Percentiles rank a stretch among this genome's conserved stretches.
These are phyloP conservation scores for Pleurotus giganteus DNA, from an alignment of 768 basidiomycete species.

Conservation along the genomic window DNA sequence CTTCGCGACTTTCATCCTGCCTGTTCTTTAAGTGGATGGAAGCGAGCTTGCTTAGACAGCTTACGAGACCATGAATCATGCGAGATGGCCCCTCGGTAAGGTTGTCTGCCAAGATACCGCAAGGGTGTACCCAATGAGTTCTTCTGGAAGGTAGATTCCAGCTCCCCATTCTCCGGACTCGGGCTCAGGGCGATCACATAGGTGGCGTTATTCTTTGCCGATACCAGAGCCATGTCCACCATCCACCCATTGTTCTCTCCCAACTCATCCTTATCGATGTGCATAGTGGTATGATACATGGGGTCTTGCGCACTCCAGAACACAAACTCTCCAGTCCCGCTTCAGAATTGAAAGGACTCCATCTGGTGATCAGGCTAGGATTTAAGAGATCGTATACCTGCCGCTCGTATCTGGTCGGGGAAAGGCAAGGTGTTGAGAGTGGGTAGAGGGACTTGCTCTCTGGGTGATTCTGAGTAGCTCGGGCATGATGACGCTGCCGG, in stretches of 20 bases:
- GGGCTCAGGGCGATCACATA: constrained; percentile 74
- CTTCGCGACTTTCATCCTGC: constrained; percentile 73
- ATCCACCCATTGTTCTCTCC: constrained; percentile 77
- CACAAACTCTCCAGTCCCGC: constrained; percentile 84
- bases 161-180: constrained; percentile 73
- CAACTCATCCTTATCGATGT: constrained; percentile 47
- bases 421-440: constrained; percentile 63
- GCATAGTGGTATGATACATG: constrained; percentile 57
- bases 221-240: constrained; percentile 82
- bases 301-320: constrained; percentile 87
- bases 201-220: constrained; percentile 69
- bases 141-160: constrained; percentile 90
- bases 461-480: constrained; percentile 90
- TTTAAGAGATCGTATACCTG: constrained; percentile 87
- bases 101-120: constrained; percentile 68
- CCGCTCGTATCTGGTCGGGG: constrained; percentile 86
- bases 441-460: constrained; percentile 76
- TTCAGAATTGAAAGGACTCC: constrained; percentile 72
- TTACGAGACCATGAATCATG: constrained; percentile 75
- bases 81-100: constrained; percentile 74
- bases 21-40: constrained; percentile 67
- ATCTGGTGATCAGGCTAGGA: constrained; percentile 71
- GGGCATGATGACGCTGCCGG: constrained; percentile 81
- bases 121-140: constrained; percentile 87
- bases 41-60: constrained; percentile 64